A percentile compares a stretch with the other conserved stretches of the same genome.
Evolutionary conservation across 805 yeast species (phyloP).

Genomic region (Ogataea parapolymorpha): DNA sequence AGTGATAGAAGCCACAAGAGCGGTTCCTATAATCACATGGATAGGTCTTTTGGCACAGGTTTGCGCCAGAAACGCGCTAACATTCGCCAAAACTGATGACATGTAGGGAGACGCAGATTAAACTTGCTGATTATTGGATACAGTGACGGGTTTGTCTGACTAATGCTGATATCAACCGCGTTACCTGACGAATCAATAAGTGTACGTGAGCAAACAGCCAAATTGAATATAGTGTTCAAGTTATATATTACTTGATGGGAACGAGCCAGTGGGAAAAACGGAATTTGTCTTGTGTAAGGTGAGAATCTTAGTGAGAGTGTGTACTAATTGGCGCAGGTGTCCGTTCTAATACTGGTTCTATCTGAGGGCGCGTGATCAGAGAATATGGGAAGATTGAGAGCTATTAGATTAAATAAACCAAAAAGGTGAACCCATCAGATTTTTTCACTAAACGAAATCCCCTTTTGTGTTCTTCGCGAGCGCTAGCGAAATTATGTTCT

Average conservation of each 20-base stretch:
- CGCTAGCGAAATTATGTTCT: neutral
- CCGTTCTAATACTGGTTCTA: neutral
- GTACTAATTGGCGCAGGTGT: neutral
- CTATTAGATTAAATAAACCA: slow-evolving; percentile 2
- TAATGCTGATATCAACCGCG: too few relatives aligned
- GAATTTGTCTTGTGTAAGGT: neutral
- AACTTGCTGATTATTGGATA: too few relatives aligned
- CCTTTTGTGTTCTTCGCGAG: slow-evolving; percentile 2
- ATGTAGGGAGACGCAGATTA: slow-evolving; percentile 4
- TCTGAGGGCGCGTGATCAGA: neutral
- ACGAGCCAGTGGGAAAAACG: slow-evolving; percentile 5
- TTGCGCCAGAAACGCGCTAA: slow-evolving; percentile 33
- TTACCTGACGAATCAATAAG: too few relatives aligned
- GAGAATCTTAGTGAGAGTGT: neutral
- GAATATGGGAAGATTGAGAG: neutral
- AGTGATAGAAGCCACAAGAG: slow-evolving; percentile 74
- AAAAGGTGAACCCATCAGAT: slow-evolving; percentile 9
- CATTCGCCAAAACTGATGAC: slow-evolving; percentile 21
- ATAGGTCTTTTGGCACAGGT: slow-evolving; percentile 79
- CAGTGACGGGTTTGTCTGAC: too few relatives aligned
- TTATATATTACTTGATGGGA: neutral
- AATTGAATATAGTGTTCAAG: neutral
- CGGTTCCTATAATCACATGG: slow-evolving; percentile 71
- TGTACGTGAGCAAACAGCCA: too few relatives aligned
- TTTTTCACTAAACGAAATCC: slow-evolving; percentile 8